Evolutionary conservation across 2,329 filamentous ascomycete species (phyloP).

Genomic region (Trichoderma koningii): DNA sequence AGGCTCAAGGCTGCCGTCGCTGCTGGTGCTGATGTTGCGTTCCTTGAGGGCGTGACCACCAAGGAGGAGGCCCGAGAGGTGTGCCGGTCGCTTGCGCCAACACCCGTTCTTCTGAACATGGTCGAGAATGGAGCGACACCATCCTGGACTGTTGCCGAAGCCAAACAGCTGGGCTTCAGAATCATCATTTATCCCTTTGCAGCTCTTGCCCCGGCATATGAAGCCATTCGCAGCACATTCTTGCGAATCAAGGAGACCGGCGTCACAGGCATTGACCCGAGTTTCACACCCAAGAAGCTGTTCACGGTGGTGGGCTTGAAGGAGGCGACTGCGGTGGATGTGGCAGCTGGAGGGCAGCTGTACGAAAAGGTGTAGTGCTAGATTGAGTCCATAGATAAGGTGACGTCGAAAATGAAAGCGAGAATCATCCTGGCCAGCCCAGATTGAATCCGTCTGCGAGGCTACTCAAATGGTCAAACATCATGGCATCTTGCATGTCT

Average conservation of each 20-base stretch:
- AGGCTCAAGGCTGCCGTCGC: slow-evolving; percentile 54
- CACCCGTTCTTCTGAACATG: slow-evolving; percentile 58
- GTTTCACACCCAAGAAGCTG: slow-evolving; percentile 50
- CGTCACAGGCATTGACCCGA: slow-evolving; percentile 43
- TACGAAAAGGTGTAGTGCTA: slow-evolving; percentile 9
- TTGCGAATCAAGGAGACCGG: slow-evolving; percentile 46
- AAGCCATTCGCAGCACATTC: slow-evolving; percentile 46
- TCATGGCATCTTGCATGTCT: slow-evolving; percentile 20
- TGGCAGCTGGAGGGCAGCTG: slow-evolving; percentile 30
- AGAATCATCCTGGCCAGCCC: slow-evolving; percentile 7
- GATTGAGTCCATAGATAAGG: slow-evolving; percentile 6
- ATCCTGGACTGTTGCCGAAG: slow-evolving; percentile 54
- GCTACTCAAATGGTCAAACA: slow-evolving; percentile 19
- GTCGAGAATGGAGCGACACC: slow-evolving; percentile 60
- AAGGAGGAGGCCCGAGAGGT: slow-evolving; percentile 52
- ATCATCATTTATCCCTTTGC: slow-evolving; percentile 53
- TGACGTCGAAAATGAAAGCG: not conserved
- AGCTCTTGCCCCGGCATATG: slow-evolving; percentile 51
- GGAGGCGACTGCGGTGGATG: slow-evolving; percentile 53
- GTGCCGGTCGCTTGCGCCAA: slow-evolving; percentile 51
- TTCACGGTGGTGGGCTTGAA: slow-evolving; percentile 56
- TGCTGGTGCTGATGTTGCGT: slow-evolving; percentile 60
- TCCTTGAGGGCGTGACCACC: slow-evolving; percentile 60
- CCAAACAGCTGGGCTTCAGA: slow-evolving; percentile 57
- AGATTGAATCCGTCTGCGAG: slow-evolving; percentile 16